Percentiles rank a stretch among this genome's conserved stretches.
phyloP scores from a whole-genome alignment of 352 stramenopile species.

The Aphanomyces stellatus region DNA sequence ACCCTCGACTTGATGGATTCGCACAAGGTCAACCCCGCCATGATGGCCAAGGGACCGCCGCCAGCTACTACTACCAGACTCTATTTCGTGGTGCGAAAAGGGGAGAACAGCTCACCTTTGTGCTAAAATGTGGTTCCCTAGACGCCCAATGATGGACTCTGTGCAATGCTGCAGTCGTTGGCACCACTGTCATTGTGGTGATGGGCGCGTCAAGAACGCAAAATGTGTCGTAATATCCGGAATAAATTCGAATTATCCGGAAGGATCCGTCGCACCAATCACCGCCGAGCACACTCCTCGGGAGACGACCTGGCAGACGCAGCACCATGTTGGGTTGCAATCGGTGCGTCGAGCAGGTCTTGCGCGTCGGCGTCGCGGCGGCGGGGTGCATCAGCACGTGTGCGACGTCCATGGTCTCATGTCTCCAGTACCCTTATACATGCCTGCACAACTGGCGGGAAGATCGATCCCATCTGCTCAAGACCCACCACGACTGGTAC shows the following conservation, averaged over 20 bases:
- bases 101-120: too few relatives aligned
- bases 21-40: too few relatives aligned
- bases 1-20: too few relatives aligned
- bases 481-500: constrained; percentile 50
- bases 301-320: not conserved
- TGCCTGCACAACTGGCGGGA: constrained; percentile 5
- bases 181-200: too few relatives aligned
- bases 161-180: too few relatives aligned
- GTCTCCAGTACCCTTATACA: not conserved
- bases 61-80: too few relatives aligned
- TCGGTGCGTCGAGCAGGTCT: not conserved
- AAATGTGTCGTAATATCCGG: not conserved
- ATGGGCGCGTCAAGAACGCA: not conserved
- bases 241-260: not conserved
- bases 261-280: too few relatives aligned
- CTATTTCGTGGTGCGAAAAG: too few relatives aligned
- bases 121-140: too few relatives aligned
- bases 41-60: too few relatives aligned
- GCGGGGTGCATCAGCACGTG: not conserved
- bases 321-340: not conserved
- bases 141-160: too few relatives aligned
- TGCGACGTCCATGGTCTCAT: not conserved
- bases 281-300: not conserved
- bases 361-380: not conserved
- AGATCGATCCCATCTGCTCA: not conserved